Evolutionary conservation across 768 basidiomycete genomes (phyloP).

Genomic region (Tephrocybe sp.): DNA sequence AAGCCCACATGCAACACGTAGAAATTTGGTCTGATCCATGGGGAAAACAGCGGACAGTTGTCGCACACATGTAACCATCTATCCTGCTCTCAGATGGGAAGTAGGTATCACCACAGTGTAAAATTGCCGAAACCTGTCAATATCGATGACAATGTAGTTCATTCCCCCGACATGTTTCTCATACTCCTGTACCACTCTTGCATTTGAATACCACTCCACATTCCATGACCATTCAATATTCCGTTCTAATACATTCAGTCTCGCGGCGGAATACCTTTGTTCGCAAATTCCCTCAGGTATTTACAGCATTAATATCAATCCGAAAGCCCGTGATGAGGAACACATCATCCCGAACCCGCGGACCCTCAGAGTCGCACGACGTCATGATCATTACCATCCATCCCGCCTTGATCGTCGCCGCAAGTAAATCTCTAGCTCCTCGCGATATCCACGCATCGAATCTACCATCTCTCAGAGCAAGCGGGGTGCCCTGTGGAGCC

Average conservation of each 20-base stretch:
- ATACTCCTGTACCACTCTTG: not conserved
- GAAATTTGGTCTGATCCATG: constrained; percentile 83
- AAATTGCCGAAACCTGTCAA: constrained; percentile 5
- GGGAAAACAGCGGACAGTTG: constrained; percentile 69
- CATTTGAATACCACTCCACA: too few relatives aligned
- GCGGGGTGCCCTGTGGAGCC: too few relatives aligned
- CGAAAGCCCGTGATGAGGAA: too few relatives aligned
- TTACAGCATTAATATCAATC: too few relatives aligned
- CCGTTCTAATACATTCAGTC: too few relatives aligned
- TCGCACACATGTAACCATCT: constrained; percentile 42
- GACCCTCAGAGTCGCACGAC: not conserved
- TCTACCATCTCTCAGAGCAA: too few relatives aligned
- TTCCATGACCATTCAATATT: too few relatives aligned
- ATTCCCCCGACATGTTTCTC: constrained; percentile 1
- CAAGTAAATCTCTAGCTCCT: too few relatives aligned
- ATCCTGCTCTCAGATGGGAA: not conserved
- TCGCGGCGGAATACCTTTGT: too few relatives aligned
- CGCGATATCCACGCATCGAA: too few relatives aligned
- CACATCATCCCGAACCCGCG: too few relatives aligned
- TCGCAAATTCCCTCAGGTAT: too few relatives aligned
- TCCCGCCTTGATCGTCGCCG: not conserved
- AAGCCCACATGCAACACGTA: constrained; percentile 42
- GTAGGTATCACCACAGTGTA: not conserved
- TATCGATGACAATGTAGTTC: constrained; percentile 1
- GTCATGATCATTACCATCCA: constrained; percentile 2